A percentile compares a stretch with the other conserved stretches of the same genome.
Evolutionary conservation across 208 protist genomes (phyloP).

Genomic region (Acanthamoeba culbertsoni): DNA sequence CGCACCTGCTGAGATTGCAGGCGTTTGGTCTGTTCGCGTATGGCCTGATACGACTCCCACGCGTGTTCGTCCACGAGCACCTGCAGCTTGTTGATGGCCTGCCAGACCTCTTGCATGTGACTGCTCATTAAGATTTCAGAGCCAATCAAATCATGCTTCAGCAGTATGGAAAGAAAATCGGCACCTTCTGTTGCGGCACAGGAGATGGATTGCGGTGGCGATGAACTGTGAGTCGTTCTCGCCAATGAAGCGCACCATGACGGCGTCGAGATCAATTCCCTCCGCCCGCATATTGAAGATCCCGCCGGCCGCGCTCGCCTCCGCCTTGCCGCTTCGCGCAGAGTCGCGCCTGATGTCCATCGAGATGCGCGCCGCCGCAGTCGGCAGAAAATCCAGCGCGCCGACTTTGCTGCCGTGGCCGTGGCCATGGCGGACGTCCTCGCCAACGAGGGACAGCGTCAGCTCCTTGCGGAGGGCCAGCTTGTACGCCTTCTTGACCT

Average conservation of each 20-base stretch:
- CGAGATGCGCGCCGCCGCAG: neutral
- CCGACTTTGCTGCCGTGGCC: neutral
- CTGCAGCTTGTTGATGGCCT: neutral
- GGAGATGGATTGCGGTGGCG: neutral
- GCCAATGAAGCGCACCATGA: slow-evolving; percentile 13
- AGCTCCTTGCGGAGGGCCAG: slow-evolving; percentile 29
- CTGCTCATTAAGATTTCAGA: neutral
- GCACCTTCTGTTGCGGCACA: slow-evolving; percentile 26
- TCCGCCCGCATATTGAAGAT: neutral
- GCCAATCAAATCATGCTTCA: neutral
- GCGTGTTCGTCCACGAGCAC: slow-evolving; percentile 26
- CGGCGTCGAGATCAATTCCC: slow-evolving; percentile 14
- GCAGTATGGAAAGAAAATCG: too few species aligned
- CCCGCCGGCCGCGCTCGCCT: neutral
- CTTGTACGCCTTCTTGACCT: neutral
- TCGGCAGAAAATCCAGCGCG: neutral
- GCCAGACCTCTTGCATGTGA: neutral
- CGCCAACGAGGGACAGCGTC: neutral
- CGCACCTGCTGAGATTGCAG: neutral
- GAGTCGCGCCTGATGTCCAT: neutral
- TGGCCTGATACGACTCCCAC: neutral
- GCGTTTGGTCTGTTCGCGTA: neutral
- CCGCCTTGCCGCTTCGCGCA: neutral
- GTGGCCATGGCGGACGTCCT: neutral
- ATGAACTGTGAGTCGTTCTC: slow-evolving; percentile 16